Base-by-base conservation (phyloP, 441 rosid genomes). In the Euphorbia neoarborescens region DNA sequence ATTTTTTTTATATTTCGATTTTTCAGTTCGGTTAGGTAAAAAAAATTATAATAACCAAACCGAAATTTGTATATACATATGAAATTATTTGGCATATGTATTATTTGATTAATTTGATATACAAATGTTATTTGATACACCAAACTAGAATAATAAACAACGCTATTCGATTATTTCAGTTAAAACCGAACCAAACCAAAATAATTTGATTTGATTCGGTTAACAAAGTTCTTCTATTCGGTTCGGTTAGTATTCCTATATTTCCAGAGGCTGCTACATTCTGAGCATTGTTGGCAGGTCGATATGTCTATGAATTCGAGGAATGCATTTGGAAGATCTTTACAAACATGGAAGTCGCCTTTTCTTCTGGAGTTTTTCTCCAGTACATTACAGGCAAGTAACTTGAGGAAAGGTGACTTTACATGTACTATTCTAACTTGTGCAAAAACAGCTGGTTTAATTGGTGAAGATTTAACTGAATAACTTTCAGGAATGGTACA, bases 341-440 rank as follows among this genome's bases (percentile, higher is more conserved):
- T 91, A n/a, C 83, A 80, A 70, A 87, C 99, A 48, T 81, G 84
- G 87, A 90, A 84, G 82, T 71, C 86, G 84, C 62, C 68, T 89
- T 65, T 88, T 92, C 85, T 86, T 89, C 71, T 85, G 94, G 8
- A 86, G 96, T 82, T 89, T 81, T 76, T 88, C 98, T 42, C 94
- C 99, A 0, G 84, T 79, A 42, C 94, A 94, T 81, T 92, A 82
- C 88, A 91, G 91, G 96, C 79, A 70, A 69, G 76, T 78, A 53
- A 28, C 27, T 27, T 35, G 19, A 0, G 8, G n/a, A 51, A 56
- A 22, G 30, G 60, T 22, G 4, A n/a, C 22, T 19, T 53, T 11
- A 38, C 35, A 28, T 7, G 11, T 34, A 13, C 5, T 38, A 19
- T 32, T 61, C 24, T 27, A 27, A 57, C 8, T 17, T 30, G 22